phyloP scores from a whole-genome alignment of 208 protist species.

The Trypanosoma conorhini region DNA sequence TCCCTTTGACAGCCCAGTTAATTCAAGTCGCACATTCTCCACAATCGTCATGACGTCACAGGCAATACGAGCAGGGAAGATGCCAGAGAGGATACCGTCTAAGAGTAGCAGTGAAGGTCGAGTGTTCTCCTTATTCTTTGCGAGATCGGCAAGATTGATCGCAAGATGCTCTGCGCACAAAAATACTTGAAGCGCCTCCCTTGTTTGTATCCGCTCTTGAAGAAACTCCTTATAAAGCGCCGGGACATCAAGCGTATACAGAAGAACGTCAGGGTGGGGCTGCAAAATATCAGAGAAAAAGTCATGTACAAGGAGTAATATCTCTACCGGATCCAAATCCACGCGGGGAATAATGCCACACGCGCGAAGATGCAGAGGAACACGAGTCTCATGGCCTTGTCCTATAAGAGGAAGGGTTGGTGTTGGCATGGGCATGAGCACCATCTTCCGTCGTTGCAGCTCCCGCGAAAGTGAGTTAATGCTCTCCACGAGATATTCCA shows the following conservation, averaged over 20 bases:
- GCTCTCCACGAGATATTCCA: slow-evolving; percentile 73
- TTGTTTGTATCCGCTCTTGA: slow-evolving; percentile 20
- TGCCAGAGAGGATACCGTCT: slow-evolving; percentile 40
- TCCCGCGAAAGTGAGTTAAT: slow-evolving; percentile 38
- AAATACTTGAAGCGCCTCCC: slow-evolving; percentile 34
- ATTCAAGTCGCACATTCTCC: slow-evolving; percentile 59
- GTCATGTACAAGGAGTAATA: slow-evolving; percentile 48
- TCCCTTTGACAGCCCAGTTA: slow-evolving; percentile 53
- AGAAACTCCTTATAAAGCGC: slow-evolving; percentile 33
- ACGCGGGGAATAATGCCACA: slow-evolving; percentile 54
- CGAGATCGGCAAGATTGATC: slow-evolving; percentile 63
- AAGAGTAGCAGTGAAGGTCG: slow-evolving; percentile 54
- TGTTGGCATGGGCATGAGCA: not conserved
- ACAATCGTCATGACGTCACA: slow-evolving; percentile 67
- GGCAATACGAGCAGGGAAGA: slow-evolving; percentile 67
- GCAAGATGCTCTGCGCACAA: slow-evolving; percentile 51
- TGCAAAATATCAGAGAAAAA: slow-evolving; percentile 68
- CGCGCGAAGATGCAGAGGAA: slow-evolving; percentile 53
- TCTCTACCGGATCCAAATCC: slow-evolving; percentile 30
- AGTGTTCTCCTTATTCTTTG: slow-evolving; percentile 28
- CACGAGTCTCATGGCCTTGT: slow-evolving; percentile 30
- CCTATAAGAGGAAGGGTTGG: slow-evolving; percentile 44
- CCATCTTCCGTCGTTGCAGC: slow-evolving; percentile 23
- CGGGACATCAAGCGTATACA: slow-evolving; percentile 42
- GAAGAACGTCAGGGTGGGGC: slow-evolving; percentile 49